Evolutionary conservation across 768 basidiomycete genomes (phyloP).

Genomic region (Leccinum incarnatum): DNA sequence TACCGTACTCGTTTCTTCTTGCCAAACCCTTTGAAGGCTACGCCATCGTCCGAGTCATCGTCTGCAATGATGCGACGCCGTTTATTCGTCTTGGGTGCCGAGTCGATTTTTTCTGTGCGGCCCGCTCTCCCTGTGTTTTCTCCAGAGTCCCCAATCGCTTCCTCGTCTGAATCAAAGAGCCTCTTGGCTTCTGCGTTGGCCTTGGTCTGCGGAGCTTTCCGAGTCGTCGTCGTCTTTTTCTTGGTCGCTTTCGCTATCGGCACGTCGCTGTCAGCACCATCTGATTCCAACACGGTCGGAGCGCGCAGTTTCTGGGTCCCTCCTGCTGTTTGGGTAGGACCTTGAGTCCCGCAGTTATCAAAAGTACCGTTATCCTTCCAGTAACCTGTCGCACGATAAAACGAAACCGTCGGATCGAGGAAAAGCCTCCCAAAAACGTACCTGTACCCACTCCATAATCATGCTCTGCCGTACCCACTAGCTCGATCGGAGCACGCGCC

Average conservation of each 20-base stretch:
- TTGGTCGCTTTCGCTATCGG: conserved; percentile 15
- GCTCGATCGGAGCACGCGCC: conserved; percentile 42
- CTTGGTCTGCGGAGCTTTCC: conserved; percentile 31
- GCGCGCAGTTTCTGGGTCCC: conserved; percentile 24
- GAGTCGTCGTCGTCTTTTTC: conserved; percentile 12
- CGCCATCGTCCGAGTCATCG: conserved; percentile 71
- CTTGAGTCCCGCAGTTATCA: conserved; percentile 16
- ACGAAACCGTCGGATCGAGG: background rate
- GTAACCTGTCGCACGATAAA: conserved; percentile 40
- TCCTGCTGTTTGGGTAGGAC: conserved; percentile 16
- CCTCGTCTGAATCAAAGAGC: conserved; percentile 50
- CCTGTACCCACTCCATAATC: conserved; percentile 56
- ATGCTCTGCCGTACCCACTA: conserved; percentile 49
- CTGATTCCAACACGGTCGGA: conserved; percentile 39
- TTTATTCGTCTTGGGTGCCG: conserved; percentile 17
- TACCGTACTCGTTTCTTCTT: conserved; percentile 27
- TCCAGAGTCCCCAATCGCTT: conserved; percentile 14
- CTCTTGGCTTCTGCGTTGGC: conserved; percentile 27
- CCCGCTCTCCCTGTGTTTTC: background rate
- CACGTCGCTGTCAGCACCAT: conserved; percentile 32
- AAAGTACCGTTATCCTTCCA: conserved; percentile 45
- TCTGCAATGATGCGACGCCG: conserved; percentile 43
- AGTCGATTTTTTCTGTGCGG: conserved; percentile 3
- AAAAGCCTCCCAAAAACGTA: conserved; percentile 22
- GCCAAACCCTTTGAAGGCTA: conserved; percentile 64